These are phyloP conservation scores for Fusarium circinatum DNA, from an alignment of 2,329 filamentous ascomycete genomes.

Conservation along the genomic window DNA sequence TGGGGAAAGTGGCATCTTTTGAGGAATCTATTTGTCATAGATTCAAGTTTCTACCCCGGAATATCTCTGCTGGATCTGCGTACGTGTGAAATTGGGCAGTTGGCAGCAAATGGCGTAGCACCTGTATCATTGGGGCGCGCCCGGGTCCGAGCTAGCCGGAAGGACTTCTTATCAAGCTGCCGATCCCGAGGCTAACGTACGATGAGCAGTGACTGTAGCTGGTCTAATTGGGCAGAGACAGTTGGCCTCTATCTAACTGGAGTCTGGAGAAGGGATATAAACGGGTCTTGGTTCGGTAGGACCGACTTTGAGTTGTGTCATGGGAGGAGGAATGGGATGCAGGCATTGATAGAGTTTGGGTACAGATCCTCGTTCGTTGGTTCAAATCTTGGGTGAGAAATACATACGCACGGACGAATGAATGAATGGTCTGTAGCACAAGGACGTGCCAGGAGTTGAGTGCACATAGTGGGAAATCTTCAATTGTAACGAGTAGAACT, in stretches of 20 bases:
- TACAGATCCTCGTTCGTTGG: neutral
- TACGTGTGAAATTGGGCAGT: neutral
- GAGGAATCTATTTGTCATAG: slow-evolving; percentile 34
- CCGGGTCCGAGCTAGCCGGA: slow-evolving; percentile 23
- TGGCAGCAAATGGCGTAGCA: slow-evolving; percentile 5
- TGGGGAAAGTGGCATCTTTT: slow-evolving; percentile 23
- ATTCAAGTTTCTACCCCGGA: slow-evolving; percentile 23
- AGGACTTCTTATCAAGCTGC: slow-evolving; percentile 20
- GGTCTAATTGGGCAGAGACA: slow-evolving; percentile 3
- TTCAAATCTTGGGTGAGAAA: neutral
- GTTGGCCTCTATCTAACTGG: slow-evolving; percentile 2
- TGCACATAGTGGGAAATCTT: no score
- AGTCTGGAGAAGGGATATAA: neutral
- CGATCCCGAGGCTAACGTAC: slow-evolving; percentile 13
- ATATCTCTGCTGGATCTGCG: slow-evolving; percentile 14
- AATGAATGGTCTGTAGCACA: neutral
- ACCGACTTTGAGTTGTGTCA: neutral
- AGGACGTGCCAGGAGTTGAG: neutral
- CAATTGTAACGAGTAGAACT: neutral
- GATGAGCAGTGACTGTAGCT: neutral
- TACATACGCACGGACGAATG: neutral
- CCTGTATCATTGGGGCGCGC: neutral
- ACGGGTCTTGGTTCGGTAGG: neutral
- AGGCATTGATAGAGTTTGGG: slow-evolving; percentile 10
- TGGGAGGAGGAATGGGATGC: slow-evolving; percentile 5